These are phyloP conservation scores for Globisporangium spiculum DNA, from an alignment of 352 stramenopile species.

Conservation along the genomic window DNA sequence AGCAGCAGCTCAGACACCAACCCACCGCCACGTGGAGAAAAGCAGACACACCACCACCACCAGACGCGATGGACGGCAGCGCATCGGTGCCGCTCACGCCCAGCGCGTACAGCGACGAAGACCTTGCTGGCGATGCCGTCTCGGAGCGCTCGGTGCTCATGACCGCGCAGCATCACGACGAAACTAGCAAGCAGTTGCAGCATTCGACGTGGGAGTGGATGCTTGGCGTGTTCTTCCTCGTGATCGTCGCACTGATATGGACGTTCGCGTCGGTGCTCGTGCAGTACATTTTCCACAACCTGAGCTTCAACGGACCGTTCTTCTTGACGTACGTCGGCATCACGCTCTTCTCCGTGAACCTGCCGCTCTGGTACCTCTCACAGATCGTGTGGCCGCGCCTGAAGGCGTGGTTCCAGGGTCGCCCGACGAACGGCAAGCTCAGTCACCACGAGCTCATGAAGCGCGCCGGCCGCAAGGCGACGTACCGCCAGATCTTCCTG, in stretches of 20 bases:
- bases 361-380: constrained; percentile 74
- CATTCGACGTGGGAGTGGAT: constrained; percentile 60
- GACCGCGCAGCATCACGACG: neutral
- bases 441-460: constrained; percentile 33
- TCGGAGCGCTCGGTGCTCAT: constrained; percentile 32
- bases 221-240: constrained; percentile 69
- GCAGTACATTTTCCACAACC: constrained; percentile 88
- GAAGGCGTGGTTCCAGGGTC: constrained; percentile 34
- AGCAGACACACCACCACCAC: neutral
- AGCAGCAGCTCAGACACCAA: constrained; percentile 11
- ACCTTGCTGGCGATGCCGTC: constrained; percentile 9
- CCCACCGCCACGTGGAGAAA: neutral
- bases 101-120: constrained; percentile 5
- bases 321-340: constrained; percentile 89
- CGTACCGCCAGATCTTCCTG: constrained; percentile 38
- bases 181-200: constrained; percentile 14
- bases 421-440: constrained; percentile 37
- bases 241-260: constrained; percentile 79
- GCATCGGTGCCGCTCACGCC: constrained; percentile 8
- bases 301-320: constrained; percentile 85
- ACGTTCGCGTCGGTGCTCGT: constrained; percentile 83
- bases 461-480: constrained; percentile 30
- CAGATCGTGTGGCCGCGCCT: constrained; percentile 42
- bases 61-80: constrained; percentile 11
- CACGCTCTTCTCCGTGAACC: constrained; percentile 80